Evolutionary conservation across 2,329 filamentous ascomycete species (phyloP).

Genomic region (Stachybotrys elegans): DNA sequence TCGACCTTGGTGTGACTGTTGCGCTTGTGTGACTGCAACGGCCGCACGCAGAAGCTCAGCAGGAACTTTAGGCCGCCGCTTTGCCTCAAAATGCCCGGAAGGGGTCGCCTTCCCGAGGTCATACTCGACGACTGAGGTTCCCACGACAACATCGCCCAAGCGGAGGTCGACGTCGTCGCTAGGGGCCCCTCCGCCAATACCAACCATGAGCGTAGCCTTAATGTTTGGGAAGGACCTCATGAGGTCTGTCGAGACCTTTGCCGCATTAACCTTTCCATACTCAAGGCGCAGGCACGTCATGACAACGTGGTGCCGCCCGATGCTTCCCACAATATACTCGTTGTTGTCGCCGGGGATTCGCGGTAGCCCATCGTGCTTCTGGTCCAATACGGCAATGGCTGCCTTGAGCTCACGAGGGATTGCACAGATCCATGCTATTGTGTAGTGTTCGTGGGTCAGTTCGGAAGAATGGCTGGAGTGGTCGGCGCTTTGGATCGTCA

Average conservation of each 20-base stretch:
- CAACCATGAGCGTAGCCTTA: conserved; percentile 11
- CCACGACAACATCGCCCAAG: conserved; percentile 16
- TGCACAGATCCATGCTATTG: conserved; percentile 18
- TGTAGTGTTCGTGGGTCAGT: conserved; percentile 9
- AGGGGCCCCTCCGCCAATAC: conserved; percentile 14
- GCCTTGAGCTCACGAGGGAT: conserved; percentile 13
- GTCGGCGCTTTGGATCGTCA: no score
- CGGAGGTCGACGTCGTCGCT: conserved; percentile 4
- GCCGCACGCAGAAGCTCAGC: not conserved
- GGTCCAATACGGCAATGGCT: conserved; percentile 12
- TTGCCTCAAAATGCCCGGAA: no score
- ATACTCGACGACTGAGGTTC: not conserved
- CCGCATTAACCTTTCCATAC: conserved; percentile 6
- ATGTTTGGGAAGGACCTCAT: not conserved
- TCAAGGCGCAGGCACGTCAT: conserved; percentile 9
- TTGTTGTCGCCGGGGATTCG: conserved; percentile 10
- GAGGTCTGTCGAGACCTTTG: conserved; percentile 1
- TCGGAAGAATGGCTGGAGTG: no score
- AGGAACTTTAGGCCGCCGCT: not conserved
- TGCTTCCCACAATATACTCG: conserved; percentile 8
- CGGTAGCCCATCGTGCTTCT: conserved; percentile 4
- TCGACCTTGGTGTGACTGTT: not conserved
- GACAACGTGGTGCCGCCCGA: conserved; percentile 10
- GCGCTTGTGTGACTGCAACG: not conserved
- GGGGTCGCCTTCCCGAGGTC: not conserved